Percentiles rank a stretch among this genome's conserved stretches.
phyloP scores from a whole-genome alignment of 2,329 filamentous ascomycete genomes.

The Berkeleyomyces basicola region DNA sequence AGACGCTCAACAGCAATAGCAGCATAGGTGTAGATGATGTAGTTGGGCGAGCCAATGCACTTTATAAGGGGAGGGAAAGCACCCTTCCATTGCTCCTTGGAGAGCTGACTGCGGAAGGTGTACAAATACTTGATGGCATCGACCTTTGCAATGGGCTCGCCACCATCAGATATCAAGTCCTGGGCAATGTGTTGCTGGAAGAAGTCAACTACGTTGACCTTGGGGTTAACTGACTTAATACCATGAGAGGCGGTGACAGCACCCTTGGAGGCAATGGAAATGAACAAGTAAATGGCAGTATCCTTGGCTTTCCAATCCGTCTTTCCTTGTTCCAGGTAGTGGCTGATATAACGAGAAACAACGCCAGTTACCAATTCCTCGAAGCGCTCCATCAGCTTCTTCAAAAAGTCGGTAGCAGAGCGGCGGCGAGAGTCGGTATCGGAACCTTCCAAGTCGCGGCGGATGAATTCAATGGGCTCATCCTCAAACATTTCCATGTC shows the following conservation, averaged over 20 bases:
- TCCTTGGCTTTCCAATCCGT: constrained; percentile 94
- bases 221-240: constrained; percentile 75
- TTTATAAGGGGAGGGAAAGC: constrained; percentile 82
- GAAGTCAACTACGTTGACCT: constrained; percentile 82
- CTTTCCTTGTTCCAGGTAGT: constrained; percentile 67
- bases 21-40: constrained; percentile 94
- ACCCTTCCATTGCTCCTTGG: constrained; percentile 77
- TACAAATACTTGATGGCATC: constrained; percentile 98
- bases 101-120: constrained; percentile 87
- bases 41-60: constrained; percentile 77
- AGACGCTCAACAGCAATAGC: constrained; percentile 92
- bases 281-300: constrained; percentile 92
- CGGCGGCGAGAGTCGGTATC: constrained; percentile 86
- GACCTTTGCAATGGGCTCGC: constrained; percentile 80
- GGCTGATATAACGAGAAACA: constrained; percentile 73
- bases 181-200: constrained; percentile 83
- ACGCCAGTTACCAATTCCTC: constrained; percentile 70
- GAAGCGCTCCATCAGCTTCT: constrained; percentile 77
- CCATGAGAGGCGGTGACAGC: constrained; percentile 73
- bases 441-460: constrained; percentile 85
- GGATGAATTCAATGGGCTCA: constrained; percentile 96
- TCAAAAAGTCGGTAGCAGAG: constrained; percentile 86
- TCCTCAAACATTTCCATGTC: constrained; percentile 96
- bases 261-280: constrained; percentile 85
- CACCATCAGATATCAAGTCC: constrained; percentile 59